Base-by-base conservation (phyloP, 768 basidiomycete genomes). In the Pulveroboletus frians region DNA sequence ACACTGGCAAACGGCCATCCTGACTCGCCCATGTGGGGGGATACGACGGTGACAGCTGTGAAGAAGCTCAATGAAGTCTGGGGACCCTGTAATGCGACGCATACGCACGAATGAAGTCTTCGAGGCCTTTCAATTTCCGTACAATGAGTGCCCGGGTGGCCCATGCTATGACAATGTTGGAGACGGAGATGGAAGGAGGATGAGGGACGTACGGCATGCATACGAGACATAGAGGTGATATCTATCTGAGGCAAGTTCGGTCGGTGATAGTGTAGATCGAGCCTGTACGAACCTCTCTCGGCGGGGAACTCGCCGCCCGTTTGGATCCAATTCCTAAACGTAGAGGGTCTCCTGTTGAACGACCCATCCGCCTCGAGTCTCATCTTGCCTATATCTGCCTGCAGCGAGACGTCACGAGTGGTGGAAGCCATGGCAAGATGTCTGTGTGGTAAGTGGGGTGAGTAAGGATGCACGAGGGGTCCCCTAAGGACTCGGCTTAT, bases 151-250 rank as follows among this genome's bases (percentile, higher is more conserved):
- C 80, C 56, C 95, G 78, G 21, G 92, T 91, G 0, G 95, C 95
- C 95, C 94, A 98, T 9, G 95, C 87, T 89, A 39, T 10, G 35
- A 39, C 9, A n/a, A 15, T 9, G 23, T 23, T 17, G 11, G 20
- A 26, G 23, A 32, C 1, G 5, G 27, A 2, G 10, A 10, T 3
- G 11, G 14, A 10, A 21, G 5, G 27, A 29, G 5, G 14, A 21
- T 9, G 10, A 17, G 1, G 23, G 31, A 57, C 85, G 64, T 54
- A 90, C 88, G 92, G 60, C 92, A 97, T 2, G 86, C 82, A 54
- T 83, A 81, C 4, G 87, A 88, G 50, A 96, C 88, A 59, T 90
- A 95, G 56, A 95, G 88, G 57, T 89, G 88, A 65, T 97, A 97
- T 39, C 94, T 84, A 52, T 83, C 92, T 92, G 39, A 47, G 5